Evolutionary conservation across 1,284 basidiomycete species (phyloP), one percentile per base, ranked within the genome.

Genomic region (Pterulicium gracile): DNA sequence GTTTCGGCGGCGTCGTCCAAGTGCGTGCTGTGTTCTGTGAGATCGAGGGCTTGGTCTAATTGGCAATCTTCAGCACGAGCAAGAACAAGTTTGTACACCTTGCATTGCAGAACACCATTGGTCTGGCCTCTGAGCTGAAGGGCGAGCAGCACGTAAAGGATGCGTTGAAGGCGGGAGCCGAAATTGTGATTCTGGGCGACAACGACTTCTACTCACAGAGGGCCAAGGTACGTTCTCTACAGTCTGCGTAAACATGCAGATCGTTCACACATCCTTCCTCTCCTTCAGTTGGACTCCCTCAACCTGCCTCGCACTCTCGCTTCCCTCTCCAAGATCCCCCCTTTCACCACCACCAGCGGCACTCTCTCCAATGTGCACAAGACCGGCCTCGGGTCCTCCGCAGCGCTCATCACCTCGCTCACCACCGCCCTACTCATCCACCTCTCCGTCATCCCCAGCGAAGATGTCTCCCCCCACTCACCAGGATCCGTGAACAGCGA

Each of bases 201-300:
- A 98, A 98, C 58, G 96, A 98, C 63, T 98, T 98, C 57, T 98
- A 98, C 67, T 96, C 93, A 2, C 95, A 98, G 59, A 73, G 85
- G 48, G 79, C 81, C 47, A 83, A 89, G 73, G 90, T 88, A 51
- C 51, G 72, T 64, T 36, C 32, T 42, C 22, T 32, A 42, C 48
- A 39, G 12, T 34, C 27, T 34, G 10, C 27, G 12, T 55, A 36
- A 50, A 54, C 48, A 52, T 52, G 27, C 27, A 39, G 52, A 56
- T 21, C 44, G 50, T 24, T 39, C 24, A 42, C 17, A 51, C 19
- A 50, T 15, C 35, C 14, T 27, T 44, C 14, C 17, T 32, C 20
- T 43, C 39, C 35, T 49, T 13, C 57, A 89, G 88, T 77, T 91
- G 20, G 70, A 72, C 34, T 65, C 72, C 3, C 60, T 77, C 19